Percentiles rank a stretch among this genome's conserved stretches.
Evolutionary conservation across 345 rosid genomes (phyloP).

Genomic region (Fremontodendron californicum): DNA sequence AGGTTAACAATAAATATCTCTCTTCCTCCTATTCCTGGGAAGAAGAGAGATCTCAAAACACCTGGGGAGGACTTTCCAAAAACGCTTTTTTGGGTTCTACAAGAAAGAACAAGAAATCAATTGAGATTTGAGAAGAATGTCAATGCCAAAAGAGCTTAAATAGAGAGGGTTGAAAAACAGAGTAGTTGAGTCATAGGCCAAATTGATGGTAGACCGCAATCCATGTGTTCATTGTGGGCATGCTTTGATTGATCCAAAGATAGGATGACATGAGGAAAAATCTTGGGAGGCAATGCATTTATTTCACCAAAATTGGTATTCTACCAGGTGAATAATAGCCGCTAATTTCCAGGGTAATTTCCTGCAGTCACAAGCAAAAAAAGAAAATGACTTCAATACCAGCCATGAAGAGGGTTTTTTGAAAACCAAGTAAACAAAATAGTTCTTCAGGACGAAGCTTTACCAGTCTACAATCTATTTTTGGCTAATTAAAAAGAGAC

Average conservation of each 20-base stretch:
- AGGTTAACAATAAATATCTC: neutral
- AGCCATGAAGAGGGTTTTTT: no score
- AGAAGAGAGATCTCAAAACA: conserved; percentile 1
- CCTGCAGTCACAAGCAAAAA: no score
- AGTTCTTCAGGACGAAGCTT: no score
- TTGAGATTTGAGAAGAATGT: neutral
- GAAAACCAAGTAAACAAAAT: no score
- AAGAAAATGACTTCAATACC: no score
- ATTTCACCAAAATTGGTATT: no score
- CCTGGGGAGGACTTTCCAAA: neutral
- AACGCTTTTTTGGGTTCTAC: neutral
- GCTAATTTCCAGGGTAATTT: neutral
- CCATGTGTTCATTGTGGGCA: neutral
- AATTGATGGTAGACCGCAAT: neutral
- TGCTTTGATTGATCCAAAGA: neutral
- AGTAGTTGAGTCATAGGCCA: neutral
- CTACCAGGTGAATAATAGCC: no score
- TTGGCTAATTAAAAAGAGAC: no score
- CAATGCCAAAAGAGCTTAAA: neutral
- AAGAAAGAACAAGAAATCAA: neutral
- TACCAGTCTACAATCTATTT: no score
- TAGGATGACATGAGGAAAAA: neutral
- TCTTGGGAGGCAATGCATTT: neutral
- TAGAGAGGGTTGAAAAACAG: neutral
- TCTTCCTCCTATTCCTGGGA: neutral